Base-by-base conservation (phyloP, 2,329 filamentous ascomycete genomes). In the Podosphaera fusca region DNA sequence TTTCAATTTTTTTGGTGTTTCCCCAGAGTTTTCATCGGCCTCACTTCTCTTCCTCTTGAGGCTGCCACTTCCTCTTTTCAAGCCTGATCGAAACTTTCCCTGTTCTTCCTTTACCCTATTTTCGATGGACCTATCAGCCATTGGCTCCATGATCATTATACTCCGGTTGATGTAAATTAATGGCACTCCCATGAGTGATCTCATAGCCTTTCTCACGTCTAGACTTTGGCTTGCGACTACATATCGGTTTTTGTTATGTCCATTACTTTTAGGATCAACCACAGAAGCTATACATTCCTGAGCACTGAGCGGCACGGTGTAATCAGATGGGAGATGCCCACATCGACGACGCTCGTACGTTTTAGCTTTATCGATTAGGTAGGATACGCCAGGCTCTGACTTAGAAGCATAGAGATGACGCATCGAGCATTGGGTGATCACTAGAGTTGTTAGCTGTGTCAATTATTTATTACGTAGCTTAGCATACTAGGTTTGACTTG, bases 381-480 rank as follows among this genome's bases (percentile, higher is more conserved):
- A 65, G 2, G 65, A 65, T 31, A 76, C 69, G 34, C 75, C 73
- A 2, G 76, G 74, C 58, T 78, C 75, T 63, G 67, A 73, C 60
- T 78, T 77, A 56, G 75, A 73, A 21, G 75, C 75, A 70, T 90
- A 90, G 50, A 92, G 76, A 67, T 87, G 84, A 63, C 84, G 80
- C 68, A 89, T 88, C 58, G 79, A 84, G 71, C 85, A 88, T 71
- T 87, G 84, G 29, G 84, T 87, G 61, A 89, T 85, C 79, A 88
- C 79, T 82, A 58, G 14, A 45, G 9, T 1, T 6, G 7, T 54
- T 56, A 60, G 55, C 21, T 30, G 63, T 47, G 61, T 51, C 31
- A 7, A 34, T 10, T 46, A n/a, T 4, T 33, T 4, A 35, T 38
- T 36, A 30, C 4, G 30, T 9, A 21, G 29, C 1, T 46, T 34